Conservation (phyloP, 140 eudicot genomes). For the Senecio squalidus region DNA sequence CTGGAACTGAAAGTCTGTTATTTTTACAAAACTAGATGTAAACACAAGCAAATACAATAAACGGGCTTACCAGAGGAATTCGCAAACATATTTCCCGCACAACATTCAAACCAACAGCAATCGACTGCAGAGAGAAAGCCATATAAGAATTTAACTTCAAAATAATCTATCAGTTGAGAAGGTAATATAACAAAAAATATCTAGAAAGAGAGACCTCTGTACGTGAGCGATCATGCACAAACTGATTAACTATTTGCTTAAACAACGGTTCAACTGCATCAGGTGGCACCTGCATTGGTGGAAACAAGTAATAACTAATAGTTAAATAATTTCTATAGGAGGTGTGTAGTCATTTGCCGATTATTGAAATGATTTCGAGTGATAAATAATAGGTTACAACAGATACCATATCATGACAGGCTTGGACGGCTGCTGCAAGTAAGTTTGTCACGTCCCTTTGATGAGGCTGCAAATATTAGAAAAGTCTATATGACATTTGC, state of each 20-base stretch:
- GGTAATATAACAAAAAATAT: not conserved
- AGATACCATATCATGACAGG: conserved; percentile 96
- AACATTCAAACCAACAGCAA: conserved; percentile 92
- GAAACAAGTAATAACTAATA: too few species aligned
- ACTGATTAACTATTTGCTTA: conserved; percentile 84
- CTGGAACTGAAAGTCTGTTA: not conserved
- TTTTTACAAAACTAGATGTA: not conserved
- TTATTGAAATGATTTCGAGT: not conserved
- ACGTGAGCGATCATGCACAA: conserved; percentile 87
- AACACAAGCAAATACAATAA: not conserved
- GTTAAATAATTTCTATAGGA: too few species aligned
- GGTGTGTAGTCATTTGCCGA: too few species aligned
- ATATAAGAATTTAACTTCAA: not conserved
- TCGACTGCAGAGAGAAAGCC: conserved; percentile 51
- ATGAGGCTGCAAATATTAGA: conserved; percentile 66
- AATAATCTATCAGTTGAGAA: not conserved
- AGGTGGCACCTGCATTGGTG: conserved; percentile 97
- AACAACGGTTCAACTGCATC: conserved; percentile 93
- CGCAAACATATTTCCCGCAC: conserved; percentile 94
- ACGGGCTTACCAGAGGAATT: conserved; percentile 71
- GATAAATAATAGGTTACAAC: not conserved
- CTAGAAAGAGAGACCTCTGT: conserved; percentile 56
- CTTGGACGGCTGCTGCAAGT: conserved; percentile 97
- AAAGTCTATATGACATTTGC: conserved; percentile 5
- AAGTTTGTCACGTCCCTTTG: conserved; percentile 88